A percentile compares a stretch with the other conserved stretches of the same genome.
These are phyloP conservation scores for Boletus reticulatus DNA, from an alignment of 768 basidiomycete genomes.

Conservation along the genomic window DNA sequence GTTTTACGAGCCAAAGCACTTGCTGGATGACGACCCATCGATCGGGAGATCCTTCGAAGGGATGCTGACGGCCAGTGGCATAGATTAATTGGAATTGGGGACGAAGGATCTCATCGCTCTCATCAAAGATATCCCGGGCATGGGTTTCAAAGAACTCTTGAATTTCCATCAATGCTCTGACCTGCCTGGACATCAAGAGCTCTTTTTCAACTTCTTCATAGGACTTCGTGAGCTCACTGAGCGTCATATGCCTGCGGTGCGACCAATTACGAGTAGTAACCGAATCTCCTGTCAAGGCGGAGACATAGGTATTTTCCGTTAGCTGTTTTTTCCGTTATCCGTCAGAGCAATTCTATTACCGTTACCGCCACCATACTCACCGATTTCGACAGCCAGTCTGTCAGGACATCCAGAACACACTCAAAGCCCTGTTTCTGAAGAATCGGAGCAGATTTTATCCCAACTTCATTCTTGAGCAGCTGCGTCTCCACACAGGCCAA, in stretches of 20 bases:
- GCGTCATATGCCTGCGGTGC: no score
- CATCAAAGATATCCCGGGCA: neutral
- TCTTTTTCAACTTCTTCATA: no score
- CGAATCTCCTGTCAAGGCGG: neutral
- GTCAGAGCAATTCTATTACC: neutral
- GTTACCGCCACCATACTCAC: neutral
- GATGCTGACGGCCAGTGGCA: neutral
- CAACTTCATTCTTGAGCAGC: neutral
- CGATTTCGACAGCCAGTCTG: neutral
- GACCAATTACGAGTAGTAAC: no score
- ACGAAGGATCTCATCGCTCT: neutral
- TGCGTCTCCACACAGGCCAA: neutral
- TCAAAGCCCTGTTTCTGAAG: neutral
- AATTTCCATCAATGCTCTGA: neutral
- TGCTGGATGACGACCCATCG: neutral
- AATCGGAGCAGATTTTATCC: neutral
- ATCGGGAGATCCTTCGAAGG: neutral
- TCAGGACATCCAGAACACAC: neutral
- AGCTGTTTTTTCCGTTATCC: neutral
- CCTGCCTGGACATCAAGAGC: no score
- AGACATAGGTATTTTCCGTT: neutral
- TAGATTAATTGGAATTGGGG: neutral
- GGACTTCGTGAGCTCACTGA: no score
- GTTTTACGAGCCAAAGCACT: neutral
- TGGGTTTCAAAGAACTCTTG: neutral